Conservation (phyloP, 306 rosid species). For the Inga laurina region DNA sequence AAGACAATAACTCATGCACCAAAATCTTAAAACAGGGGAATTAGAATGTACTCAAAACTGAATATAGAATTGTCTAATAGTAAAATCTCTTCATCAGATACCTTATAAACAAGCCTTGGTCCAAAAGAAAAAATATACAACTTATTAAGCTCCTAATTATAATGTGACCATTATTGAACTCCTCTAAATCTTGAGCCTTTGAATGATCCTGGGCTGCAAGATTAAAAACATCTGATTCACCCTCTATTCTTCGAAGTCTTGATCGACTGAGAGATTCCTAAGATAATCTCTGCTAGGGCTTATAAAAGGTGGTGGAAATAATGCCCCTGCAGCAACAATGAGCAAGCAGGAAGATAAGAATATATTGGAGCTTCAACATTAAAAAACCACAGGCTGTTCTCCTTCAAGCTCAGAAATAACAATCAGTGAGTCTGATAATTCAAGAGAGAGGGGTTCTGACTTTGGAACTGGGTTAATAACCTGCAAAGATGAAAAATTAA, state of each 20-base stretch:
- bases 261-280: not conserved
- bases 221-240: not conserved
- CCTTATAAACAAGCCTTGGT: not conserved
- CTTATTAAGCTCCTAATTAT: not conserved
- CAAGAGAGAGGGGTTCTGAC: slow-evolving; percentile 80
- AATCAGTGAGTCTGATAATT: slow-evolving; percentile 74
- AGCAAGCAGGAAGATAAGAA: not conserved
- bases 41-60: not conserved
- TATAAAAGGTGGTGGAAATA: not conserved
- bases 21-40: not conserved
- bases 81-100: not conserved
- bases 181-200: not conserved
- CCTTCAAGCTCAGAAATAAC: slow-evolving; percentile 96
- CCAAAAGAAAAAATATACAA: not conserved
- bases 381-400: slow-evolving; percentile 64
- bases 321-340: not conserved
- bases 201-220: not conserved
- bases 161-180: not conserved
- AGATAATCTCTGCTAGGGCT: not conserved
- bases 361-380: slow-evolving; percentile 18
- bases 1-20: not conserved
- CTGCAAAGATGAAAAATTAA: slow-evolving; percentile 51
- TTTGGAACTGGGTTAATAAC: slow-evolving; percentile 84
- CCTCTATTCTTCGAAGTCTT: not conserved
- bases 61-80: not conserved